Evolutionary conservation across 2,329 filamentous ascomycete genomes (phyloP).

Genomic region (Emmonsia crescens): DNA sequence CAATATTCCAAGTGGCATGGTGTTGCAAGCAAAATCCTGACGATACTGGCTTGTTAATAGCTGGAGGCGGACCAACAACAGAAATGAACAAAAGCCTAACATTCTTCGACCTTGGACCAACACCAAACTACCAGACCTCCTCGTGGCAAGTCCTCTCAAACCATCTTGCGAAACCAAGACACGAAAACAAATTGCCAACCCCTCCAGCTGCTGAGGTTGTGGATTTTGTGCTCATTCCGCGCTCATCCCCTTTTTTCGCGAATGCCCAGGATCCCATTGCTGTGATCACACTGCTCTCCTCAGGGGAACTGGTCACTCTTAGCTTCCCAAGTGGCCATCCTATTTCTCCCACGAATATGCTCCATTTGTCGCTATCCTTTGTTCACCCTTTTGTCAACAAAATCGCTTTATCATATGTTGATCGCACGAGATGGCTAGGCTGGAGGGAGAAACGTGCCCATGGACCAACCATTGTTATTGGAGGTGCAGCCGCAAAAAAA

Average conservation of each 20-base stretch:
- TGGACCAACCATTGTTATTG: slow-evolving; percentile 66
- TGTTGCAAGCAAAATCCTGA: slow-evolving; percentile 91
- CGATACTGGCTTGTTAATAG: slow-evolving; percentile 78
- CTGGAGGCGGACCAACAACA: slow-evolving; percentile 63
- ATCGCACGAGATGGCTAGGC: slow-evolving; percentile 74
- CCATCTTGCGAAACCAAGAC: slow-evolving; percentile 68
- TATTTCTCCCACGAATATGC: slow-evolving; percentile 83
- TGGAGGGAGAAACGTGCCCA: slow-evolving; percentile 75
- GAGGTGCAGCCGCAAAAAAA: slow-evolving; percentile 62
- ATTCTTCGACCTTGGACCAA: slow-evolving; percentile 79
- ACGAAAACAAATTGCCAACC: slow-evolving; percentile 58
- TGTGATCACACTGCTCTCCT: slow-evolving; percentile 65
- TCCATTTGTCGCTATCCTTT: slow-evolving; percentile 77
- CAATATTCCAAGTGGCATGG: slow-evolving; percentile 73
- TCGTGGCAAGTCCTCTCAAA: slow-evolving; percentile 72
- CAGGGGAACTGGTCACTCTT: slow-evolving; percentile 78
- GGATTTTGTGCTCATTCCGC: slow-evolving; percentile 75
- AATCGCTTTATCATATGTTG: slow-evolving; percentile 59
- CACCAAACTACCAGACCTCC: slow-evolving; percentile 83
- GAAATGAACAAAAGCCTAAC: slow-evolving; percentile 65
- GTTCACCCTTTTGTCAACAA: slow-evolving; percentile 81
- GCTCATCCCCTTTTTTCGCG: slow-evolving; percentile 70
- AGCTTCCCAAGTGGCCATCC: slow-evolving; percentile 88
- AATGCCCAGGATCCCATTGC: slow-evolving; percentile 88
- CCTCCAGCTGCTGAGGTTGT: slow-evolving; percentile 67